Evolutionary conservation across 352 stramenopile species (phyloP), one percentile per base, ranked within the genome.

Genomic region (Blastocystis sp.): DNA sequence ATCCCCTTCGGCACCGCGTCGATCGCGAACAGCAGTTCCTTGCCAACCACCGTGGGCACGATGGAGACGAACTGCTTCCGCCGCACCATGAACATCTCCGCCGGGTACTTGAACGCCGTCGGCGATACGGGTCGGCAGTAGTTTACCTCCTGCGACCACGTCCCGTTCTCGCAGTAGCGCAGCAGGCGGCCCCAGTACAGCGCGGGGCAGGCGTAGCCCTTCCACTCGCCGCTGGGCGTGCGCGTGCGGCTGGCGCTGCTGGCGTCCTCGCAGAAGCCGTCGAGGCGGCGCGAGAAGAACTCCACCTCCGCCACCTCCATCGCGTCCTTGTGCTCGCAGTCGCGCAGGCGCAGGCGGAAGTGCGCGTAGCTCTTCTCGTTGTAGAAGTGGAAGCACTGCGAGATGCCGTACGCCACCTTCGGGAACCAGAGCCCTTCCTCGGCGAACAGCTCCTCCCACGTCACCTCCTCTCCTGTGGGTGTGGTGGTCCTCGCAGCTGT

Each of bases 251-350:
- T 19, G 53, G 53, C 11, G 21, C 21, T 61, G 53, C 34, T n/a
- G 5, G n/a, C 14, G 34, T 77, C 66, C 71, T 81, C 71, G 60
- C 71, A 81, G 52, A 64, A 81, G 5, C 71, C 71, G 60, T 81
- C 71, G 4, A 81, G 45, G 1, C 71, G 71, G 7, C 43, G 19
- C 2, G 71, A 23, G 28, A 52, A 65, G 71, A 65, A 64, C n/a
- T 81, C 71, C 28, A 81, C 28, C 48, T 81, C 71, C n/a, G 71
- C 71, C 21, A 81, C 45, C 48, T 81, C 71, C 71, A 81, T 3
- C 10, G 34, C 11, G 10, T 62, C 23, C 59, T 81, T 81, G 45
- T 65, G 52, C 9, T 81, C 71, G 28, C 40, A 48, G 17, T 81
- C 23, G 23, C 41, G 21, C 48, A 81, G 53, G 23, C 45, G 71